A percentile compares a stretch with the other conserved stretches of the same genome.
Evolutionary conservation across 228 moss, liverwort and hornwort genomes (phyloP).

Genomic region (Sphagnum magellanicum): DNA sequence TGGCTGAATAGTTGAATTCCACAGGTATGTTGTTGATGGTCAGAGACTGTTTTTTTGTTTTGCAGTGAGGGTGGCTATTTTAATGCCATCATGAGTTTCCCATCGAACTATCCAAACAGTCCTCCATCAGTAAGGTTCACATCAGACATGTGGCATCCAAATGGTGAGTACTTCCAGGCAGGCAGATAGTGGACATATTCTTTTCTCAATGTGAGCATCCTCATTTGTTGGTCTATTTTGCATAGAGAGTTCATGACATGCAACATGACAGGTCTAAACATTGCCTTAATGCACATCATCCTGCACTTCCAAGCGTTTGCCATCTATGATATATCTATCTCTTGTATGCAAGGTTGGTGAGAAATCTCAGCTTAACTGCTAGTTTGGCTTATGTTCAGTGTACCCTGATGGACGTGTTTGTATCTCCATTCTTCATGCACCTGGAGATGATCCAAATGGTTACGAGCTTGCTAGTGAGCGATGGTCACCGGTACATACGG

Average conservation of each 20-base stretch:
- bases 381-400: constrained; percentile 20
- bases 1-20: neutral
- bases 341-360: too few species aligned
- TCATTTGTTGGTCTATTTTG: too few species aligned
- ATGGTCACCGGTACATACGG: constrained; percentile 98
- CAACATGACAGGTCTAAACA: too few species aligned
- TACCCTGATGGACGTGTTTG: constrained; percentile 95
- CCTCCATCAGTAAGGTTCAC: constrained; percentile 93
- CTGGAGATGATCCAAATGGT: constrained; percentile 89
- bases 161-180: constrained; percentile 26
- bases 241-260: too few species aligned
- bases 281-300: too few species aligned
- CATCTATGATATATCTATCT: too few species aligned
- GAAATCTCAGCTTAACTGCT: neutral
- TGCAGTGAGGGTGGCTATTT: constrained; percentile 86
- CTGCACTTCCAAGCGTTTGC: too few species aligned
- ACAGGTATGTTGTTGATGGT: neutral
- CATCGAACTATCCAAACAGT: constrained; percentile 88
- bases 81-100: constrained; percentile 98
- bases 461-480: constrained; percentile 91
- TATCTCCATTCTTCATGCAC: constrained; percentile 92
- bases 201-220: too few species aligned
- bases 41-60: neutral
- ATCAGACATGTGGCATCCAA: constrained; percentile 97
- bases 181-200: too few species aligned